Evolutionary conservation across 257 asterid genomes (phyloP).

Genomic region (Solanum lycopersicoides): DNA sequence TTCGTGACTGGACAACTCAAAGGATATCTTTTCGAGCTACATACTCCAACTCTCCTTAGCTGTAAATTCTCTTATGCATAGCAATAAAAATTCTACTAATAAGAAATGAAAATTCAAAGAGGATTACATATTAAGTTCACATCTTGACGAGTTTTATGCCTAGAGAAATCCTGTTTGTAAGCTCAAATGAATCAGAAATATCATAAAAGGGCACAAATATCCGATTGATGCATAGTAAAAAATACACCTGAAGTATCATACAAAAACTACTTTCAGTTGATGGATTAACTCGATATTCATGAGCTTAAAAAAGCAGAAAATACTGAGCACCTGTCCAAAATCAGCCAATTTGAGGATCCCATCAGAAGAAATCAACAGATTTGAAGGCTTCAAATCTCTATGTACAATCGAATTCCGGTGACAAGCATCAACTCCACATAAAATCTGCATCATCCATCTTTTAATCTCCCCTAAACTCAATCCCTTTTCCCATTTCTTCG

Average conservation of each 20-base stretch:
- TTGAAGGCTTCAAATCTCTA: slow-evolving; percentile 84
- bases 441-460: slow-evolving; percentile 82
- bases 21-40: background rate
- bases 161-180: background rate
- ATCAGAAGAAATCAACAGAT: slow-evolving; percentile 72
- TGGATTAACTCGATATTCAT: background rate
- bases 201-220: background rate
- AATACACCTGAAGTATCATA: background rate
- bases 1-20: background rate
- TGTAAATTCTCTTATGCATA: background rate
- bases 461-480: slow-evolving; percentile 62
- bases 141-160: background rate
- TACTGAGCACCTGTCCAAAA: slow-evolving; percentile 73
- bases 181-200: background rate
- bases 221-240: background rate
- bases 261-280: background rate
- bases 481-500: slow-evolving; percentile 57
- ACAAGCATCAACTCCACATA: slow-evolving; percentile 66
- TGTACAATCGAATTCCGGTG: slow-evolving; percentile 79
- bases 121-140: background rate
- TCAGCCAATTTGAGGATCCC: slow-evolving; percentile 91
- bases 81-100: background rate
- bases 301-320: background rate
- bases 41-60: background rate
- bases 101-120: background rate